Evolutionary conservation across 1,284 basidiomycete genomes (phyloP), one percentile per base, ranked within the genome.

Genomic region (Psilocybe mexicana): DNA sequence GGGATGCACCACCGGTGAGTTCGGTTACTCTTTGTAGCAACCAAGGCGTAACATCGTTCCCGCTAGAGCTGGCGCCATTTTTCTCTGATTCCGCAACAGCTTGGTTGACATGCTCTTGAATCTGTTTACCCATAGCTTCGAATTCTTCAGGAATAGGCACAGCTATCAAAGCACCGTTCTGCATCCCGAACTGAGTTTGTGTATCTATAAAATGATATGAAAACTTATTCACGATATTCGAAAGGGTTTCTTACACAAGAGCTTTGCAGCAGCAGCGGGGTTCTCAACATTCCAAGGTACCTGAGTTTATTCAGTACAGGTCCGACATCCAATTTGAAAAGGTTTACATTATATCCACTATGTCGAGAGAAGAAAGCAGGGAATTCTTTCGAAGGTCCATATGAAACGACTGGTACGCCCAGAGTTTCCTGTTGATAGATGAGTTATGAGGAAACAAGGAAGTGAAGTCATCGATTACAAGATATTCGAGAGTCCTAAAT

Each of bases 1-100:
- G 74, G 2, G 93, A 93, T 59, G 77, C 79, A 2, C 93, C 93
- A 42, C 81, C 70, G 0, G 92, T 94, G 47, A 99, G 77, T 70
- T 98, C 89, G 6, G 84, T 83, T 1, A 99, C 90, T 18, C 96
- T 85, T 57, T 83, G 81, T 30, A 99, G 79, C 10, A 99, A 79
- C 96, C 96, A 99, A 2, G 97, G 97, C 1, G 97, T 99, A 8
- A 86, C 95, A 62, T 94, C 91, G 69, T 98, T 98, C 5, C 97
- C 97, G 11, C 79, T 77, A 64, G 81, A 88, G 67, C 85, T 90
- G 50, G 98, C 80, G 0, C 95, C 94, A 63, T 88, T 89, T 62
- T 84, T 82, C 62, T 93, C 87, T 6, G 92, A 90, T 72, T 99
- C 96, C 23, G 72, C 70, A 0, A 99, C 84, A 2, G 97, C 96